Base-by-base conservation (phyloP, 768 basidiomycete species). In the Phanerochaete carnosa region DNA sequence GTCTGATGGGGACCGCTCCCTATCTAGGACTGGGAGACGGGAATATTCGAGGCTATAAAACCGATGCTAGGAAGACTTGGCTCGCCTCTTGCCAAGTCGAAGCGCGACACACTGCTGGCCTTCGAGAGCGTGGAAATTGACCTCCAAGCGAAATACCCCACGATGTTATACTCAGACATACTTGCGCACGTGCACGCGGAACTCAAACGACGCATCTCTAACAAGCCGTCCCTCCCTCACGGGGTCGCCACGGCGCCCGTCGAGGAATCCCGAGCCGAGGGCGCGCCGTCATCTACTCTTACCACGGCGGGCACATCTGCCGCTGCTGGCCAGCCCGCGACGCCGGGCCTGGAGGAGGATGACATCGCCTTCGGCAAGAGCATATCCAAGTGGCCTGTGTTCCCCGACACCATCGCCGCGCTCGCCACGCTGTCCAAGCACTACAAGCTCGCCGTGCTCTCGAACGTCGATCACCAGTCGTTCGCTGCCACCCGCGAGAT, bases 21-120 rank as follows among this genome's bases (percentile, higher is more conserved):
- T 33, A 29, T n/a, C n/a, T 51, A 87, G 80, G 86, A 92, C 70
- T 92, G 90, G 90, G 89, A 92, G 72, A 78, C 80, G 5, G 86
- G 87, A 16, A 80, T 92, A 54, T 81, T 80, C 72, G 68, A 75
- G 13, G 80, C 76, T 0, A 76, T 92, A 30, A 68, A 76, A 46
- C 87, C 85, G 1, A 73, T 88, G 30, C 75, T 88, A 46, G 51
- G 50, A 13, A 47, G 52, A 23, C 47, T 45, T 47, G 53, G 59
- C 33, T 60, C 66, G 9, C 67, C 70, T 25, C 73, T 73, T 23
- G 79, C 79, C 59, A 84, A 85, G 80, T 73, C 79, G 25, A 79
- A 80, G 61, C 73, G 77, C 47, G 83, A 86, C 39, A 81, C 80
- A 0, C 72, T 90, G 25, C 65, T 71, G 22, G 80, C 81, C 0